Evolutionary conservation across 2,329 filamentous ascomycete species (phyloP), one percentile per base, ranked within the genome.

Genomic region (Rutstroemia sp.): DNA sequence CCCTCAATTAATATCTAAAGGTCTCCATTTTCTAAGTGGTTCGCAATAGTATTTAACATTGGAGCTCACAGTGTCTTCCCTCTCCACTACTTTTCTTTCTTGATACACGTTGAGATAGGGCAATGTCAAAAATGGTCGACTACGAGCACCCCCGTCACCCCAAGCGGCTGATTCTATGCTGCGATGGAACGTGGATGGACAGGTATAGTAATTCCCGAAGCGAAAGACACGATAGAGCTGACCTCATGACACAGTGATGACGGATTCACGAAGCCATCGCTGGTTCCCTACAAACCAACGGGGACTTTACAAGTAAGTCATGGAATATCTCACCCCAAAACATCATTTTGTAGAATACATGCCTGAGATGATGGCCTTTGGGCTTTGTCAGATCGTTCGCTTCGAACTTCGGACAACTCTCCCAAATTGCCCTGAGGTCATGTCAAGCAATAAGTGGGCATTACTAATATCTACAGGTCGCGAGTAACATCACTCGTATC

Each of bases 401-500:
- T 34, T 34, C 8, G 12, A 12, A 3, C 30, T 34, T 34, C 12
- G 10, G 30, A 34, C 2, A 34, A 12, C 30, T 34, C 30, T 12
- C 30, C 10, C 17, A 42, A 42, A 8, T 19, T 42, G 16, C 19
- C 14, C 16, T 19, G 19, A 14, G 17, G 6, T 42, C 39, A 19
- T 42, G 16, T 19, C 39, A 19, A 42, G 39, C 39, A 46, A 12
- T 10, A 21, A 12, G 4, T 46, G 9, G 12, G 21, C 21, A 46
- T n/a, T 46, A 23, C 17, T 46, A 12, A 21, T 12, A 5, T 54
- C 78, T 80, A 4, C 77, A 81, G 42, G 78, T 79, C 56, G 78
- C 84, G 62, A 78, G 65, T 23, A 84, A 85, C 59, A 79, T 84
- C 44, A 83, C 81, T 16, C 78, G 80, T 21, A 79, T 85, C 54